Evolutionary conservation across 164 flowering plant species (phyloP).

Genomic region (Vitis amurensis): DNA sequence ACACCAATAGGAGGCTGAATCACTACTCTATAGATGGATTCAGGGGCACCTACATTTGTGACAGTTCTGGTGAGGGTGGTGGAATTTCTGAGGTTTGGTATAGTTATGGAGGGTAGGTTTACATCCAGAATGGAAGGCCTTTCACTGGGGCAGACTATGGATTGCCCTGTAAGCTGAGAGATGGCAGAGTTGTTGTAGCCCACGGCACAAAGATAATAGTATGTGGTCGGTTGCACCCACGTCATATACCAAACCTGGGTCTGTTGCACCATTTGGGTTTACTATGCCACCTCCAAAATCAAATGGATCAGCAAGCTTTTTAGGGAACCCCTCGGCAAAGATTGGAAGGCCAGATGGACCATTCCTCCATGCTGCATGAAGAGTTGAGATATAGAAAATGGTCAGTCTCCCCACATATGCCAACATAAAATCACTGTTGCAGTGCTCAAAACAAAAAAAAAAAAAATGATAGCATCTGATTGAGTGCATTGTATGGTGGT

Average conservation of each 20-base stretch:
- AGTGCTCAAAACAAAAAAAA: too few relatives aligned
- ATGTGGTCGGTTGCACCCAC: slow-evolving; percentile 23
- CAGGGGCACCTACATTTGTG: slow-evolving; percentile 32
- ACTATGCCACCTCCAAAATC: slow-evolving; percentile 26
- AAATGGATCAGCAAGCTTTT: slow-evolving; percentile 24
- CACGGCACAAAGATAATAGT: slow-evolving; percentile 30
- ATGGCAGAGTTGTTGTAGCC: slow-evolving; percentile 26
- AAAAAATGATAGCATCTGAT: too few relatives aligned
- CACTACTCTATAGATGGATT: slow-evolving; percentile 21
- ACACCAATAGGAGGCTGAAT: slow-evolving; percentile 23
- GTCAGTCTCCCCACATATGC: background rate
- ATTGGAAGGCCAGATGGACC: slow-evolving; percentile 20
- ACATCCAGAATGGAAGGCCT: slow-evolving; percentile 27
- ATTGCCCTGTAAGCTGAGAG: slow-evolving; percentile 11
- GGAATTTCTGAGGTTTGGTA: slow-evolving; percentile 23
- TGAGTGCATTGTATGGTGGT: too few relatives aligned
- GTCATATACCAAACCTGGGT: slow-evolving; percentile 28
- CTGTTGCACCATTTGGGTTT: slow-evolving; percentile 20
- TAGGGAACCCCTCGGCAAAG: slow-evolving; percentile 17
- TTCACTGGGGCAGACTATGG: slow-evolving; percentile 20
- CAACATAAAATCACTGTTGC: too few relatives aligned
- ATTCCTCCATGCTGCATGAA: slow-evolving; percentile 5
- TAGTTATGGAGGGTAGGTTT: slow-evolving; percentile 36
- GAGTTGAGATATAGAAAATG: background rate
- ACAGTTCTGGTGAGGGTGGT: slow-evolving; percentile 31